Conservation (phyloP, 352 stramenopile species). For the Phytophthora tentaculata region DNA sequence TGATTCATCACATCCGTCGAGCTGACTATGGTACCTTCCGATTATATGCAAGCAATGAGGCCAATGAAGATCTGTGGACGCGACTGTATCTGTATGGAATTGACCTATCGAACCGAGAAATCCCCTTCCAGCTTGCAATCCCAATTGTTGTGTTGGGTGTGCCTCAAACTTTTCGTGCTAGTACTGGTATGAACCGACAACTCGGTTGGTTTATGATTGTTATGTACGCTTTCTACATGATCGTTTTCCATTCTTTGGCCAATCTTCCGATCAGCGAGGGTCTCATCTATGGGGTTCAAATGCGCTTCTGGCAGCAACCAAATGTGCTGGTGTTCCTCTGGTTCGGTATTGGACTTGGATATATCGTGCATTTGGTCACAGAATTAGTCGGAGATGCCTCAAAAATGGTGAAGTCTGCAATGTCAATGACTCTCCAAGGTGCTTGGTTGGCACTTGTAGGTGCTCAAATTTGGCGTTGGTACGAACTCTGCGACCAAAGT, state of each 20-base stretch:
- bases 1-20: slow-evolving; percentile 92
- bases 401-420: background rate
- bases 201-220: slow-evolving; percentile 33
- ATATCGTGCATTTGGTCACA: slow-evolving; percentile 21
- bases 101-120: slow-evolving; percentile 67
- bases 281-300: slow-evolving; percentile 94
- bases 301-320: slow-evolving; percentile 95
- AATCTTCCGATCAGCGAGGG: slow-evolving; percentile 94
- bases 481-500: slow-evolving; percentile 57
- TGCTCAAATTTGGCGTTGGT: slow-evolving; percentile 48
- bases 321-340: slow-evolving; percentile 93
- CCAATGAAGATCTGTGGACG: slow-evolving; percentile 72
- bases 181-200: slow-evolving; percentile 16
- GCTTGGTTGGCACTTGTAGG: slow-evolving; percentile 33
- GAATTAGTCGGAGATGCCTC: background rate
- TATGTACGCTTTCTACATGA: slow-evolving; percentile 91
- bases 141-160: slow-evolving; percentile 45
- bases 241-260: slow-evolving; percentile 93
- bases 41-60: slow-evolving; percentile 83
- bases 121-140: slow-evolving; percentile 52
- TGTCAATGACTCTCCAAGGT: background rate
- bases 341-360: slow-evolving; percentile 65
- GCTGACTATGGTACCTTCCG: slow-evolving; percentile 95
- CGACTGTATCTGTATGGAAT: slow-evolving; percentile 73
- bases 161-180: slow-evolving; percentile 24